Percentiles rank a stretch among this genome's conserved stretches.
phyloP scores from a whole-genome alignment of 2,329 filamentous ascomycete species.

The Pseudocercospora macadamiae region DNA sequence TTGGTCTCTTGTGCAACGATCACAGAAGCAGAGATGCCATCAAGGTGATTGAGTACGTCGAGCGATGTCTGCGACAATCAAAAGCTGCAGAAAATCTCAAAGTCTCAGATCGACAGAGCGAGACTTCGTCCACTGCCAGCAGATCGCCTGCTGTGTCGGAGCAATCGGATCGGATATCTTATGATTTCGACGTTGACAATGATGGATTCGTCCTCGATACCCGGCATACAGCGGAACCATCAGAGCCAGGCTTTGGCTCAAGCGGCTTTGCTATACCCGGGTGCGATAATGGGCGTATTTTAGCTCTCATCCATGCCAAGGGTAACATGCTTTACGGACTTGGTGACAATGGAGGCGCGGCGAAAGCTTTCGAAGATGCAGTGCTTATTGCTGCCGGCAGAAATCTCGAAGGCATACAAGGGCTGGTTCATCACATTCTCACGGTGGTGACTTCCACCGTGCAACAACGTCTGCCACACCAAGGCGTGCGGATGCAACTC shows the following conservation, averaged over 20 bases:
- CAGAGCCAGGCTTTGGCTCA: constrained; percentile 65
- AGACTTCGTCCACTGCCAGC: constrained; percentile 59
- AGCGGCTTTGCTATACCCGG: constrained; percentile 85
- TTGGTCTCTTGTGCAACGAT: constrained; percentile 80
- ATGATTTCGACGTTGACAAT: constrained; percentile 58
- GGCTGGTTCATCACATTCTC: constrained; percentile 78
- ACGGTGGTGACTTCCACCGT: constrained; percentile 58
- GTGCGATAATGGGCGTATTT: constrained; percentile 86
- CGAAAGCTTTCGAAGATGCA: constrained; percentile 90
- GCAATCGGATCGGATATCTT: constrained; percentile 59
- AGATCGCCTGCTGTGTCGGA: constrained; percentile 58
- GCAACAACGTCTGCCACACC: constrained; percentile 35
- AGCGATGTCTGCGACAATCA: constrained; percentile 65
- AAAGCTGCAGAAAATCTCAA: constrained; percentile 52
- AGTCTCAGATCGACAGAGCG: constrained; percentile 59
- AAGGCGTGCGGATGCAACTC: constrained; percentile 21
- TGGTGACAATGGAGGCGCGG: constrained; percentile 78
- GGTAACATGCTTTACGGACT: constrained; percentile 96
- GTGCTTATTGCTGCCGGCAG: constrained; percentile 84
- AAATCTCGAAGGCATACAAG: constrained; percentile 69
- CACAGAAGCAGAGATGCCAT: constrained; percentile 84
- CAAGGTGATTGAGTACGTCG: constrained; percentile 81
- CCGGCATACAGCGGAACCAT: constrained; percentile 45
- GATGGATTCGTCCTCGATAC: constrained; percentile 41
- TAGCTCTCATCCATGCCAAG: constrained; percentile 94